Evolutionary conservation across 192 early-diverging fungal species (phyloP).

Genomic region (Linnemannia zychae): DNA sequence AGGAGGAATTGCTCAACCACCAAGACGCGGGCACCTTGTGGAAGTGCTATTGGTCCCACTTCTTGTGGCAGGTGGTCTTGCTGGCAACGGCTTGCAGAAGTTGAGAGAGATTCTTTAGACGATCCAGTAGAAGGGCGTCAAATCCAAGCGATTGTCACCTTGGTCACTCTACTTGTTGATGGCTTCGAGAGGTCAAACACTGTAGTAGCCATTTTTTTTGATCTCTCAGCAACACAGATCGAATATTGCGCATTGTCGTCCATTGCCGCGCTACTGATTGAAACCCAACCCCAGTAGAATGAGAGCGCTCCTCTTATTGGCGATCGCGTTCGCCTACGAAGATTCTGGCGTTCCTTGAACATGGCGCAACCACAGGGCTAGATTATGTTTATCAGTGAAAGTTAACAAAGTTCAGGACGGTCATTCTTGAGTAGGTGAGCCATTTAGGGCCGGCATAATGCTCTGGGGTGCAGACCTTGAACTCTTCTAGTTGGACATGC

Average conservation of each 20-base stretch:
- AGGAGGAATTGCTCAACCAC: too few species aligned
- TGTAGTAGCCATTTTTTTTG: neutral
- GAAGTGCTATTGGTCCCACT: too few species aligned
- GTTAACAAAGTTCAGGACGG: neutral
- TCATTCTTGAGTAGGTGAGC: neutral
- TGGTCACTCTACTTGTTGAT: neutral
- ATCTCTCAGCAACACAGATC: too few species aligned
- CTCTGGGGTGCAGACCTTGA: neutral
- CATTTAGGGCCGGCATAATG: neutral
- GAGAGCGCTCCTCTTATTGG: neutral
- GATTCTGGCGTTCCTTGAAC: neutral
- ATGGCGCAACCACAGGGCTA: neutral
- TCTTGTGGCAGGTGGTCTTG: neutral
- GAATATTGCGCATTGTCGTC: too few species aligned
- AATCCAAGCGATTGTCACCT: neutral
- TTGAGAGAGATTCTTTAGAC: neutral
- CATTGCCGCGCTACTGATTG: too few species aligned
- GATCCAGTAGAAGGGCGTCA: neutral
- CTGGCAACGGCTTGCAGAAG: neutral
- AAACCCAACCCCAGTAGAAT: too few species aligned
- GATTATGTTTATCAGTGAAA: neutral
- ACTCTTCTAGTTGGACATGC: neutral
- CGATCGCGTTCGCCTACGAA: neutral
- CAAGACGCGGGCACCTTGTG: too few species aligned
- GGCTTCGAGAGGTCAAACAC: neutral